Percentiles rank a stretch among this genome's conserved stretches.
Evolutionary conservation across 2,329 filamentous ascomycete species (phyloP).

Genomic region (Graphilbum sp.): DNA sequence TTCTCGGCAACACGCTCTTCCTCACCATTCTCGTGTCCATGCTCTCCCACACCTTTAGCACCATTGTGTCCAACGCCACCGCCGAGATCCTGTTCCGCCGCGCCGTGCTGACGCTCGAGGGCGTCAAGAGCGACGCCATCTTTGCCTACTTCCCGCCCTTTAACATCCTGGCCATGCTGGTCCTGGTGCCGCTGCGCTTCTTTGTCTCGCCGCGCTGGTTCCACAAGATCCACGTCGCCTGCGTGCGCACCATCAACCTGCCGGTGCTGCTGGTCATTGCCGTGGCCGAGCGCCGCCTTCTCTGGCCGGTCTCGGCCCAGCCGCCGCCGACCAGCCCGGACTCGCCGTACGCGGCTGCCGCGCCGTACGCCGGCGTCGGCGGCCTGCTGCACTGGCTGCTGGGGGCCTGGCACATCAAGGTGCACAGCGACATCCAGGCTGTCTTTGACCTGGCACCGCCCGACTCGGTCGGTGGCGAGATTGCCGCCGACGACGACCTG

Average conservation of each 20-base stretch:
- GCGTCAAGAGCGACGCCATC: constrained; percentile 69
- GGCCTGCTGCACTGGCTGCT: constrained; percentile 35
- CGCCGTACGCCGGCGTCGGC: neutral
- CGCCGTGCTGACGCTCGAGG: constrained; percentile 68
- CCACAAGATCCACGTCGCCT: constrained; percentile 73
- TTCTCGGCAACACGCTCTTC: constrained; percentile 74
- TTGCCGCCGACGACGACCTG: constrained; percentile 41
- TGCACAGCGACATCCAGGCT: constrained; percentile 53
- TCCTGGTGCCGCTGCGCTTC: constrained; percentile 64
- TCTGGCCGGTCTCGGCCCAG: constrained; percentile 35
- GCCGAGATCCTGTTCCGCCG: constrained; percentile 74
- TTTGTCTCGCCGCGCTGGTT: constrained; percentile 71
- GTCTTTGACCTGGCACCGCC: constrained; percentile 60
- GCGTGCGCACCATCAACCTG: constrained; percentile 57
- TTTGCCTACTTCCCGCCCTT: constrained; percentile 74
- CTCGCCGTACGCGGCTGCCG: neutral
- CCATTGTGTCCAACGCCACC: constrained; percentile 58
- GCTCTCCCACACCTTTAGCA: constrained; percentile 70
- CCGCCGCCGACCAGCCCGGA: constrained; percentile 6
- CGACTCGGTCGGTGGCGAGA: constrained; percentile 38
- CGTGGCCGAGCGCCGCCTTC: constrained; percentile 49
- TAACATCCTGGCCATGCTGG: constrained; percentile 60
- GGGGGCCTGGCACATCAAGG: constrained; percentile 51
- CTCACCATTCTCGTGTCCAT: constrained; percentile 81
- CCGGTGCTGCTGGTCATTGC: constrained; percentile 59